Percentiles rank a stretch among this genome's conserved stretches.
Conservation (phyloP, 2,329 filamentous ascomycete species). For the Stemphylium beticola region DNA sequence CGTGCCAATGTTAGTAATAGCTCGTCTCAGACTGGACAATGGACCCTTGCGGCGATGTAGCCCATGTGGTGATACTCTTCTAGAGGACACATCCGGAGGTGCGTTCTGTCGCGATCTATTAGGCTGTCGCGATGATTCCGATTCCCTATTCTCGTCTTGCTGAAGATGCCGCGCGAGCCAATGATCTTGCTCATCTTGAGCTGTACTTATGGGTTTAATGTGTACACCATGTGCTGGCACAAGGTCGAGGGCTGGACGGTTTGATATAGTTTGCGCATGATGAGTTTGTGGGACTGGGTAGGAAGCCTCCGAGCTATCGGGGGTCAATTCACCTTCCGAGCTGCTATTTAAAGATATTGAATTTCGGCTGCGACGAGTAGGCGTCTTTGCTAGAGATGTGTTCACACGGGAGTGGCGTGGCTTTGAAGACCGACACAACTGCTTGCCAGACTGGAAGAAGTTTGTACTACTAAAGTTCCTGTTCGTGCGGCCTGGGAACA, state of each 20-base stretch:
- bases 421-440: background rate
- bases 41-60: background rate
- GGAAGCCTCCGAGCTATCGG: background rate
- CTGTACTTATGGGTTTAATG: no score
- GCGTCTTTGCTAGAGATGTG: background rate
- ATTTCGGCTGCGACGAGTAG: background rate
- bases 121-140: background rate
- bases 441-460: constrained; percentile 1
- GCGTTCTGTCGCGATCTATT: background rate
- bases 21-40: background rate
- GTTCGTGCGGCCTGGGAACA: background rate
- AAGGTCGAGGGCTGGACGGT: no score
- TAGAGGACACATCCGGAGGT: background rate
- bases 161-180: background rate
- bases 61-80: background rate
- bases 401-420: background rate
- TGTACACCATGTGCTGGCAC: no score
- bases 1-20: constrained; percentile 5
- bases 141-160: background rate
- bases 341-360: background rate
- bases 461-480: background rate
- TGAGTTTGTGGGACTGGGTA: background rate
- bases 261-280: background rate
- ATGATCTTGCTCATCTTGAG: constrained; percentile 13
- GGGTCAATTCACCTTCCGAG: background rate